Evolutionary conservation across 495 filamentous ascomycete genomes (phyloP).

Genomic region (Terfezia claveryi): DNA sequence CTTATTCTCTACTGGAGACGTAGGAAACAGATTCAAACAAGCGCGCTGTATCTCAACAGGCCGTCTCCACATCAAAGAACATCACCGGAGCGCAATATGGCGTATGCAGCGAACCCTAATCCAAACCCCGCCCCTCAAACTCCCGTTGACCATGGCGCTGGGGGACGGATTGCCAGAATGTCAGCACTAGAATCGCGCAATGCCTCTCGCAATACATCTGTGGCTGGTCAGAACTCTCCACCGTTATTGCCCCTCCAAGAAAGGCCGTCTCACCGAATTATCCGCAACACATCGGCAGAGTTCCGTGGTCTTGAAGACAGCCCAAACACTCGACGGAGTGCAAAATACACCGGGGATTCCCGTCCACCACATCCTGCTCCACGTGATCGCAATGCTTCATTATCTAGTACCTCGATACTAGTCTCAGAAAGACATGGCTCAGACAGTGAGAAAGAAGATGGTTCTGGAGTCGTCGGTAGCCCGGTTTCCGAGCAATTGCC

Average conservation of each 20-base stretch:
- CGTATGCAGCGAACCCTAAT: not conserved
- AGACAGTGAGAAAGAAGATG: constrained; percentile 49
- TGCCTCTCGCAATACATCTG: constrained; percentile 2
- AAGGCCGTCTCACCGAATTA: constrained; percentile 2
- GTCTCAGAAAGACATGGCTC: constrained; percentile 44
- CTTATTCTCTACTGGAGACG: constrained; percentile 39
- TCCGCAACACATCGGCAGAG: constrained; percentile 61
- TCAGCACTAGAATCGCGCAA: constrained; percentile 51
- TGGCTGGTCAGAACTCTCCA: constrained; percentile 9
- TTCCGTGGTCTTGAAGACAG: constrained; percentile 43
- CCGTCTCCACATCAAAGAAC: constrained; percentile 35
- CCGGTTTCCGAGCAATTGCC: constrained; percentile 86
- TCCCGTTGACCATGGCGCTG: constrained; percentile 35
- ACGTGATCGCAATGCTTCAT: constrained; percentile 62
- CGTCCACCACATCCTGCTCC: constrained; percentile 28
- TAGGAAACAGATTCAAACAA: constrained; percentile 34
- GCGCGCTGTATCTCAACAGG: constrained; percentile 46
- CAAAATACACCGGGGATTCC: constrained; percentile 26
- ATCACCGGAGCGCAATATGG: not conserved
- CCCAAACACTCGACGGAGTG: constrained; percentile 40
- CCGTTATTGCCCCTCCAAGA: constrained; percentile 1
- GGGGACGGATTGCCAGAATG: constrained; percentile 85
- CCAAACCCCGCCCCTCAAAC: not conserved
- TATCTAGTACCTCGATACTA: constrained; percentile 68
- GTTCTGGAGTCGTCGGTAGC: constrained; percentile 44